phyloP scores from a whole-genome alignment of 371 early-diverging fungal genomes.

The Rhizopus arrhizus region DNA sequence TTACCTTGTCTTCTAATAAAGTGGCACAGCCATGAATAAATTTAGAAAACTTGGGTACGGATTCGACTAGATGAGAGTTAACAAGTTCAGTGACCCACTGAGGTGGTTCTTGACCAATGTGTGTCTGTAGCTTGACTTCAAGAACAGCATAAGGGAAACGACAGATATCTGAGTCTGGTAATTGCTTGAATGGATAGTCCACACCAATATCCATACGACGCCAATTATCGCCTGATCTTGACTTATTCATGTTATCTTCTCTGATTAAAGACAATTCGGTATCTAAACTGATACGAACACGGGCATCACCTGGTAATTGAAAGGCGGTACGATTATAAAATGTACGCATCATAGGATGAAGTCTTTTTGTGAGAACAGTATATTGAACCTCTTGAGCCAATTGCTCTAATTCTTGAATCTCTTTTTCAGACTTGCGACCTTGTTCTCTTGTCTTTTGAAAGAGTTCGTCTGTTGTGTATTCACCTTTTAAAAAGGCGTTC shows the following conservation, averaged over 20 bases:
- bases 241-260: constrained; percentile 81
- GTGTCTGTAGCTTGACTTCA: constrained; percentile 98
- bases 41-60: constrained; percentile 98
- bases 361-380: constrained; percentile 71
- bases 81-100: constrained; percentile 96
- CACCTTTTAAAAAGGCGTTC: constrained; percentile 83
- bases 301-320: constrained; percentile 98
- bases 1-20: constrained; percentile 85
- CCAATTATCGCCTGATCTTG: constrained; percentile 90
- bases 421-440: constrained; percentile 80
- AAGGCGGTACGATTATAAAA: constrained; percentile 99
- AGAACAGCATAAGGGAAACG: constrained; percentile 98
- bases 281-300: constrained; percentile 97
- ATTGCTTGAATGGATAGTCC: constrained; percentile 90
- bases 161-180: constrained; percentile 85
- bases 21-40: constrained; percentile 98
- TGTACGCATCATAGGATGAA: constrained; percentile 92
- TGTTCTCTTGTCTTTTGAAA: constrained; percentile 85
- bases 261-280: constrained; percentile 97
- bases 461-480: constrained; percentile 78
- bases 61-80: constrained; percentile 91
- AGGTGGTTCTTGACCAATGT: constrained; percentile 90
- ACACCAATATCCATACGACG: constrained; percentile 91
- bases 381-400: constrained; percentile 88
- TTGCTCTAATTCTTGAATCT: constrained; percentile 76